phyloP scores from a whole-genome alignment of 768 basidiomycete genomes.

The Amanita rubescens region DNA sequence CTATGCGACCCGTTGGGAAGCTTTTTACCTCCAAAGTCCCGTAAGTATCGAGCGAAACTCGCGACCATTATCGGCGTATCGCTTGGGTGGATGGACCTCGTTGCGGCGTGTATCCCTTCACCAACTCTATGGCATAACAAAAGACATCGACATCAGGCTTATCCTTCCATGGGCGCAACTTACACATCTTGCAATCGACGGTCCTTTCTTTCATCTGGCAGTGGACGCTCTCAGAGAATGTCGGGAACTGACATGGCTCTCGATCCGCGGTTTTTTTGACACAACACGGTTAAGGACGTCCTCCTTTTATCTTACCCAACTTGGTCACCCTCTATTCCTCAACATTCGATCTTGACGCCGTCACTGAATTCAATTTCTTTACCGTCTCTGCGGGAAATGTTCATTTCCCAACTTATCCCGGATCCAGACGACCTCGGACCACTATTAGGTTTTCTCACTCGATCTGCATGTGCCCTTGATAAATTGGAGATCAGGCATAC shows the following conservation, averaged over 20 bases:
- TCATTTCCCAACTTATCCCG: background rate
- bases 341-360: background rate
- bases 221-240: background rate
- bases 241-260: background rate
- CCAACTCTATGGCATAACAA: background rate
- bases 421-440: background rate
- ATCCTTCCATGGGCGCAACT: background rate
- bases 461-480: background rate
- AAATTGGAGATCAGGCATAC: background rate
- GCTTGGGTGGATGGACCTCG: background rate
- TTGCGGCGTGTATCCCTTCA: background rate
- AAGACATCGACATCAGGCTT: background rate
- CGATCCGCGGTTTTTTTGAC: background rate
- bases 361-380: background rate
- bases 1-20: background rate
- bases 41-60: no score
- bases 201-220: background rate
- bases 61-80: background rate
- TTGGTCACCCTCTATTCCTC: background rate
- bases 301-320: background rate
- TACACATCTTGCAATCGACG: background rate
- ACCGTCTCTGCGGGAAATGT: background rate
- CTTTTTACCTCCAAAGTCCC: background rate
- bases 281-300: background rate
- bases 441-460: background rate